Evolutionary conservation across 1,139 yeast genomes (phyloP), one percentile per base, ranked within the genome.

Genomic region (Candida smagusa): DNA sequence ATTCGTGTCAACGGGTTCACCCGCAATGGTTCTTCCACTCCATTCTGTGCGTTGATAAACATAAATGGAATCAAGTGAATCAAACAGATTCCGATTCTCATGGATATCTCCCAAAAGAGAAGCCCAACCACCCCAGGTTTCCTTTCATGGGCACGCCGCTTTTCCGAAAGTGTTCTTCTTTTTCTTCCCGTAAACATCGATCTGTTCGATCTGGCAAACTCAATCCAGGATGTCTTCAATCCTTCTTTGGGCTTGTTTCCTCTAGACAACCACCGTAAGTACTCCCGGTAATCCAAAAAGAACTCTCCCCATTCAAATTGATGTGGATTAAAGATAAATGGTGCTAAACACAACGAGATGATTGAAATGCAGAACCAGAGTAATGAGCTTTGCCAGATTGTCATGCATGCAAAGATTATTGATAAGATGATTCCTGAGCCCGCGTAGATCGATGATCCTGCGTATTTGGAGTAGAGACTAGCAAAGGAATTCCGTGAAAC

Each of bases 341-440:
- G 96, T 0, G 95, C 84, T 33, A 85, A 61, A 42, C 89, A 77
- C 54, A 88, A 61, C 0, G 95, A 81, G 6, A 80, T 59, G 9
- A 84, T 73, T 0, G 94, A 84, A 7, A 85, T 68, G 83, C 90
- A 85, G 59, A 88, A 87, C 95, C 96, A 88, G 24, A 86, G 54
- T 19, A 87, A 61, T 0, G 95, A 76, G 0, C 81, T 76, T 44
- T 81, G 85, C 94, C 95, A 85, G 64, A 84, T 77, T 0, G 88
- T 69, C 2, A 77, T 52, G 1, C 84, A 73, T 2, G 88, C 80
- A 65, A 83, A 84, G 12, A 82, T 41, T 8, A 86, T 63, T 50
- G 80, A 67, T 38, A 84, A 46, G 36, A 80, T 71, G 3, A 82
- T 65, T 29, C 73, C 68, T 0, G 77, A 59, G 0, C 96, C 96